Percentiles rank a stretch among this genome's conserved stretches.
Conservation (phyloP, 306 rosid genomes). For the Elaeagnus macrophylla region DNA sequence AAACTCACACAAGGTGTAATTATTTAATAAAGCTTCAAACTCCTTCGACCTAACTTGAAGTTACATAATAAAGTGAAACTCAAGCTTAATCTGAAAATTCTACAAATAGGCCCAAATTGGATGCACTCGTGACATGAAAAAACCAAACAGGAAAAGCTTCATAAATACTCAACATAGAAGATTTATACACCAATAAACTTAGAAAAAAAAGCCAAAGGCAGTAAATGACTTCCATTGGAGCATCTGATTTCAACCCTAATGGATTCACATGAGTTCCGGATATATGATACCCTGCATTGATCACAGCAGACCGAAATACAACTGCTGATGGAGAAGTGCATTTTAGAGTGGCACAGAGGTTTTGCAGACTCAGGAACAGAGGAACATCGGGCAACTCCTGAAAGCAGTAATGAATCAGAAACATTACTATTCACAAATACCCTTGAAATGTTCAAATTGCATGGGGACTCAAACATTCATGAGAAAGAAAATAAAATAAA, state of each 20-base stretch:
- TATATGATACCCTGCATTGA: slow-evolving; percentile 85
- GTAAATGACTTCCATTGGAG: slow-evolving; percentile 93
- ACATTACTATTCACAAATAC: neutral
- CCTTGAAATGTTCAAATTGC: no score
- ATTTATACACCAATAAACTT: neutral
- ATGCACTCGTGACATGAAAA: no score
- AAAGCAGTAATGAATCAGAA: slow-evolving; percentile 15
- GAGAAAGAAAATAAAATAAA: neutral
- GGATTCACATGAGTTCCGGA: slow-evolving; percentile 97
- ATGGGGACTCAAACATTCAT: neutral
- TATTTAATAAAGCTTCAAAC: no score
- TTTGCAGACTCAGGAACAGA: slow-evolving; percentile 87
- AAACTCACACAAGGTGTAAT: no score
- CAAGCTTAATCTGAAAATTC: no score
- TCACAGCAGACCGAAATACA: slow-evolving; percentile 83
- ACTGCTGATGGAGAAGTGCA: slow-evolving; percentile 97
- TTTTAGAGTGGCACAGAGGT: slow-evolving; percentile 84
- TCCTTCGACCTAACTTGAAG: no score
- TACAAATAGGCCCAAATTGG: no score
- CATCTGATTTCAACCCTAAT: slow-evolving; percentile 84
- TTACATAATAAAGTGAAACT: no score
- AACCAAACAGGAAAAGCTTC: no score
- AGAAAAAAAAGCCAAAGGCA: slow-evolving; percentile 21
- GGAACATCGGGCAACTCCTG: slow-evolving; percentile 95
- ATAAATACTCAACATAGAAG: no score